Evolutionary conservation across 2,329 filamentous ascomycete species (phyloP), one percentile per base, ranked within the genome.

Genomic region (Pseudogymnoascus sp.): DNA sequence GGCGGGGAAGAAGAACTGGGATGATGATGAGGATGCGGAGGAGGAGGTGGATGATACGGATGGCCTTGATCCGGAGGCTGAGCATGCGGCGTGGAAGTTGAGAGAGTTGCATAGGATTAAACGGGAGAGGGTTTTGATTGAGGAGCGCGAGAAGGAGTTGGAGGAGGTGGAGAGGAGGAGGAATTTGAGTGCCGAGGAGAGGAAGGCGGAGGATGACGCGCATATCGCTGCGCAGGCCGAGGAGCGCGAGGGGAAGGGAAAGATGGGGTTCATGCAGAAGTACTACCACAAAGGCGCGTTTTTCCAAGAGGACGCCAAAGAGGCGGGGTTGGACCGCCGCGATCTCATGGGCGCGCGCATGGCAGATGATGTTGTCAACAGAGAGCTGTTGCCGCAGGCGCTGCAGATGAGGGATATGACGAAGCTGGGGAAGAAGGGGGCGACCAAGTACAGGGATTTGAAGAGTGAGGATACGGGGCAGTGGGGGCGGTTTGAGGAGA

Each of bases 261-360:
- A 92, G 76, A 90, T 93, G 80, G 83, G 83, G 2, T 96, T 86
- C 74, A 90, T 97, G 89, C 93, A 97, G 73, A 92, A 93, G 73
- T 99, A 97, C 78, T 93, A 91, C 76, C 95, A 99, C 81, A 93
- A 93, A 77, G 95, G 95, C 59, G 95, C 95, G 14, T 99, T 97
- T 79, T 97, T 91, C 79, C 89, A 89, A 68, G 91, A 93, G 61
- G 90, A 96, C 70, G 82, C 87, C 61, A 85, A 87, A 69, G 86
- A 85, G 14, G 86, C 90, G 66, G 90, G 91, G 0, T 79, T 97
- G 53, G 86, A 90, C 67, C 83, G 87, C 72, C 82, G 95, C 56
- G 90, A 97, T 72, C 81, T 97, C 67, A 96, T 96, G 85, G 93
- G 93, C 13, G 84, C 88, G 1, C 80, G 84, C 61, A 96, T 95